Conservation (phyloP, 2,329 filamentous ascomycete genomes). For the Leptographium lundbergii region DNA sequence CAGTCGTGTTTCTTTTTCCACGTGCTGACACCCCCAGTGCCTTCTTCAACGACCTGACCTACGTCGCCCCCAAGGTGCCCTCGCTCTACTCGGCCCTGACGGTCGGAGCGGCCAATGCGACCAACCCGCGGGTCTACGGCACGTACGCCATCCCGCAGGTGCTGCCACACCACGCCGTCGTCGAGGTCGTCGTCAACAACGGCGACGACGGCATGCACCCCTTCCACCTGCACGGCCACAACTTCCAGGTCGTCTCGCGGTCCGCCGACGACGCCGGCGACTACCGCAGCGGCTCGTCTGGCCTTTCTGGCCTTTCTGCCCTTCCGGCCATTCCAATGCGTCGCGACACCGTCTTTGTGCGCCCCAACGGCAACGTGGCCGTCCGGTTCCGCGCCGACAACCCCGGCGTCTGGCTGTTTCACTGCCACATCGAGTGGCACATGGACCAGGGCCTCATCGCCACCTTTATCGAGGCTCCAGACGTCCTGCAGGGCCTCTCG, state of each 20-base stretch:
- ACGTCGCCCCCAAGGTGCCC: slow-evolving; percentile 61
- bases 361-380: slow-evolving; percentile 34
- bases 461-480: slow-evolving; percentile 32
- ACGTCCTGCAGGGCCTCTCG: slow-evolving; percentile 29
- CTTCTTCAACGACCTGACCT: slow-evolving; percentile 69
- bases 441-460: slow-evolving; percentile 32
- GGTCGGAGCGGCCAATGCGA: slow-evolving; percentile 42
- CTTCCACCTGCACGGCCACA: slow-evolving; percentile 14
- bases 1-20: too few relatives aligned
- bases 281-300: slow-evolving; percentile 30
- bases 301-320: slow-evolving; percentile 26
- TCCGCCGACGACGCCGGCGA: slow-evolving; percentile 41
- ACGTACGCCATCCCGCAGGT: slow-evolving; percentile 53
- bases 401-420: slow-evolving; percentile 33
- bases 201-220: slow-evolving; percentile 12
- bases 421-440: slow-evolving; percentile 46
- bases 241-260: slow-evolving; percentile 37
- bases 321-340: slow-evolving; percentile 47
- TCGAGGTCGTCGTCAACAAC: slow-evolving; percentile 50
- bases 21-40: slow-evolving; percentile 23
- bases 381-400: slow-evolving; percentile 37
- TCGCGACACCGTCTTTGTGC: slow-evolving; percentile 25
- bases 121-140: slow-evolving; percentile 51
- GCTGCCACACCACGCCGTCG: slow-evolving; percentile 51
- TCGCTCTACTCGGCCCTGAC: slow-evolving; percentile 65